phyloP scores from a whole-genome alignment of 164 flowering plant species.

The Annona squamosa region DNA sequence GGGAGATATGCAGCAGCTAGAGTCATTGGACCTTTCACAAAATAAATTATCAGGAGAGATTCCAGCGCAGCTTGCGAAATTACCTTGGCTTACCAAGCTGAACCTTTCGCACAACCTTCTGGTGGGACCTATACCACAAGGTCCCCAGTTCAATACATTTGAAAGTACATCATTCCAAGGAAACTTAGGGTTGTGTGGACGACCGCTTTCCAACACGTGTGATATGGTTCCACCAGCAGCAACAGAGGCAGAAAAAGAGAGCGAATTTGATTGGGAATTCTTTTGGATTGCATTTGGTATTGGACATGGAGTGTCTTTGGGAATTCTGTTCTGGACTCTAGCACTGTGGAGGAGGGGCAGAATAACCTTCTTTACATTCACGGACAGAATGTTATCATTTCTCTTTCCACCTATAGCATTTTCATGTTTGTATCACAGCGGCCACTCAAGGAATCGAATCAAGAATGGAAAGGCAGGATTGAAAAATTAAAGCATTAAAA shows the following conservation, averaged over 20 bases:
- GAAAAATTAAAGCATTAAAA: too few relatives aligned
- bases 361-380: too few relatives aligned
- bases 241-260: background rate
- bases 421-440: too few relatives aligned
- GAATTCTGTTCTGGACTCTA: background rate
- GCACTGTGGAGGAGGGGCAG: too few relatives aligned
- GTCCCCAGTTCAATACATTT: background rate
- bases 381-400: too few relatives aligned
- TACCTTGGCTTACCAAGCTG: background rate
- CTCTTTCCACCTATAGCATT: too few relatives aligned
- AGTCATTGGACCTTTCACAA: background rate
- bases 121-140: background rate
- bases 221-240: background rate
- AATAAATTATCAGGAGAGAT: background rate
- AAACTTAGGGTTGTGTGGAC: background rate
- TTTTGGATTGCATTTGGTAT: background rate
- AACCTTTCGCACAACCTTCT: background rate
- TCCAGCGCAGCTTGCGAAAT: background rate
- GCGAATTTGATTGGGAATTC: background rate
- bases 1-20: background rate
- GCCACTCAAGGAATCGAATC: too few relatives aligned
- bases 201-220: background rate
- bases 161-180: background rate
- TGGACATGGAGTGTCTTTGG: background rate
- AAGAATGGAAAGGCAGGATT: too few relatives aligned